phyloP scores from a whole-genome alignment of 257 asterid species.

The Lantana camara region DNA sequence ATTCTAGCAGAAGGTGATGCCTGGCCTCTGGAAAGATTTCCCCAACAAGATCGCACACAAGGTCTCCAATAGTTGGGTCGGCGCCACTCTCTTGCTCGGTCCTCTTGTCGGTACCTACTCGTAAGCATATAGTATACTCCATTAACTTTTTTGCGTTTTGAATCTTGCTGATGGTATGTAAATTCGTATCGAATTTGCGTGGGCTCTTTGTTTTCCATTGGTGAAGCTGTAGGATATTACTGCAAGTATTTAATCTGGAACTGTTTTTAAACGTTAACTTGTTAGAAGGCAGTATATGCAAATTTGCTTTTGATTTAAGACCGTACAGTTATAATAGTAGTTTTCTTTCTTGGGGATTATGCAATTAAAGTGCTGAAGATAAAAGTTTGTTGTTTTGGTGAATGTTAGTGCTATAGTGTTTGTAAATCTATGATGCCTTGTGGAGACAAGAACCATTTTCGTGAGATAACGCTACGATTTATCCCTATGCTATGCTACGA shows the following conservation, averaged over 20 bases:
- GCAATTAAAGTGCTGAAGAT: background rate
- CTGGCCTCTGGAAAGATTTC: slow-evolving; percentile 88
- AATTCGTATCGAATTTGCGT: background rate
- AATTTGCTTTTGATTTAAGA: background rate
- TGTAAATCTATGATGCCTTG: no score
- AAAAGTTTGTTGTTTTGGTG: background rate
- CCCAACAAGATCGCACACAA: slow-evolving; percentile 81
- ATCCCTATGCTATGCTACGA: no score
- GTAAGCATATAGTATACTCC: slow-evolving; percentile 31
- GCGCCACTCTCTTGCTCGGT: slow-evolving; percentile 66
- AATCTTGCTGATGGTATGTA: background rate
- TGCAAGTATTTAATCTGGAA: slow-evolving; percentile 1
- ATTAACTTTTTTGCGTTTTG: background rate
- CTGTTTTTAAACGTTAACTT: background rate
- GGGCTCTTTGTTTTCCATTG: no score
- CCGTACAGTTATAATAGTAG: background rate
- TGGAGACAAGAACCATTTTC: no score
- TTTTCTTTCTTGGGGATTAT: background rate
- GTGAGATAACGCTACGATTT: no score
- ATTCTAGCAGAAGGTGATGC: slow-evolving; percentile 88
- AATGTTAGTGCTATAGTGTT: background rate
- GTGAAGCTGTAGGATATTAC: slow-evolving; percentile 12
- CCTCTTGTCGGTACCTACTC: slow-evolving; percentile 80
- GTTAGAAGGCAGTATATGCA: background rate
- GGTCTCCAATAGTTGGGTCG: slow-evolving; percentile 77